Conservation (phyloP, 2,329 filamentous ascomycete genomes). For the Colletotrichum camelliae region DNA sequence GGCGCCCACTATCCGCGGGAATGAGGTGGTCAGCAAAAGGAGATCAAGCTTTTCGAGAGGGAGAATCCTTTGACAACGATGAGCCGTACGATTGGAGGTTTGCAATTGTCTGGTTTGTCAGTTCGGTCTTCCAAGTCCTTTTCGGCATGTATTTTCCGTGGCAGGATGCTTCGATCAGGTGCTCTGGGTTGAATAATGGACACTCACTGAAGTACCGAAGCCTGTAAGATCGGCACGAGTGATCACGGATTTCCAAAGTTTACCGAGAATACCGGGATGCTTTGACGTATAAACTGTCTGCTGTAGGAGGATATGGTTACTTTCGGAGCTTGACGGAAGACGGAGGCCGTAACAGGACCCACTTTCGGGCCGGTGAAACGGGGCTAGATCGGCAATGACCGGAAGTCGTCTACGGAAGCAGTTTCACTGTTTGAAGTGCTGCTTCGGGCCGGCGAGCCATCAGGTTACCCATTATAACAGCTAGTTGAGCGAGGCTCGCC, state of each 20-base stretch:
- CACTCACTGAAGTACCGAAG: background rate
- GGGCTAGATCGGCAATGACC: background rate
- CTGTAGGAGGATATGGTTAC: fast-evolving
- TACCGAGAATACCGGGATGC: fast-evolving
- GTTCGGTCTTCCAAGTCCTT: background rate
- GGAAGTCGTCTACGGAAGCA: background rate
- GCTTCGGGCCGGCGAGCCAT: fast-evolving
- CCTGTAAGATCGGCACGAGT: background rate
- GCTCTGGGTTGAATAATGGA: background rate
- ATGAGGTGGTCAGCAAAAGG: background rate
- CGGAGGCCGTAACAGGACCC: fast-evolving
- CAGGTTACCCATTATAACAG: fast-evolving
- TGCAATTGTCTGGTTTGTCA: background rate
- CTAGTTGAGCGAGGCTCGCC: fast-evolving
- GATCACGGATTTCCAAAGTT: background rate
- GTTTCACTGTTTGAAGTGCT: background rate
- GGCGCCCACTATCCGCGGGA: background rate
- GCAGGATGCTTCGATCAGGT: background rate
- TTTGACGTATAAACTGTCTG: background rate
- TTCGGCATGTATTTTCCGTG: background rate
- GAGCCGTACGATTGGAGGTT: background rate
- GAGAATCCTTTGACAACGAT: background rate
- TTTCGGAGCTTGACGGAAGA: background rate
- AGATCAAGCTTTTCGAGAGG: background rate
- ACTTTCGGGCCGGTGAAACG: background rate